Base-by-base conservation (phyloP, 352 stramenopile species). In the Pythium brachiatum region DNA sequence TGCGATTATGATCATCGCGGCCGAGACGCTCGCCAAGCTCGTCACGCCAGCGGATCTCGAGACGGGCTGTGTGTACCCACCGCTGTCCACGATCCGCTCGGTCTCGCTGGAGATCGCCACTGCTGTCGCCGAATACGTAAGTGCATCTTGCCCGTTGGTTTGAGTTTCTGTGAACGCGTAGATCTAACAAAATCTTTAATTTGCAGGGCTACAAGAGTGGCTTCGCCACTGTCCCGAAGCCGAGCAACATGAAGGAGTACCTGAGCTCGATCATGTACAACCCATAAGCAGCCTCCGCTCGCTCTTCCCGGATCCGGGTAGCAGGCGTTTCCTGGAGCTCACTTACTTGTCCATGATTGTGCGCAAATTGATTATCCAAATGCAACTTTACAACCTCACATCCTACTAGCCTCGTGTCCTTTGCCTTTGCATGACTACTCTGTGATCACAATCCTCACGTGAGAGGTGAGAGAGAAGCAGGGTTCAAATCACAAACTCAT, bases 1-100 rank as follows among this genome's bases (percentile, higher is more conserved):
- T 50, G 79, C 88, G 60, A 77, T 95, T 50, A 90, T 94, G 79
- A 80, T 94, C 64, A 88, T 91, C 53, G 85, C 83, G 7, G 85
- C 85, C 34, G 78, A 90, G 72, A 86, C 83, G 9, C 74, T 94
- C 7, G 78, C 87, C 12, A 62, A 76, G 47, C 44, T 86, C 53
- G 83, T 98, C 8, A 92, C 87, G 3, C 76, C 91, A 13, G 85
- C 96, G 20, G 96, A 98, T 44, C 69, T 98, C 0, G 87, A 85
- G 51, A 81, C 83, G 36, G 96, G 96, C 50, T 97, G 95, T 63
- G 93, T 99, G 3, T 98, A 98, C 72, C 95, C 95, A 12, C 86
- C 86, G 32, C 74, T 98, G 18, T 88, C 75, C n/a, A 76, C 70
- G 7, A 99, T 99, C 67, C 88, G 96, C 38, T 77, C 91, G 51